These are phyloP conservation scores for Rosa multiflora DNA, from an alignment of 306 rosid genomes.

Conservation along the genomic window DNA sequence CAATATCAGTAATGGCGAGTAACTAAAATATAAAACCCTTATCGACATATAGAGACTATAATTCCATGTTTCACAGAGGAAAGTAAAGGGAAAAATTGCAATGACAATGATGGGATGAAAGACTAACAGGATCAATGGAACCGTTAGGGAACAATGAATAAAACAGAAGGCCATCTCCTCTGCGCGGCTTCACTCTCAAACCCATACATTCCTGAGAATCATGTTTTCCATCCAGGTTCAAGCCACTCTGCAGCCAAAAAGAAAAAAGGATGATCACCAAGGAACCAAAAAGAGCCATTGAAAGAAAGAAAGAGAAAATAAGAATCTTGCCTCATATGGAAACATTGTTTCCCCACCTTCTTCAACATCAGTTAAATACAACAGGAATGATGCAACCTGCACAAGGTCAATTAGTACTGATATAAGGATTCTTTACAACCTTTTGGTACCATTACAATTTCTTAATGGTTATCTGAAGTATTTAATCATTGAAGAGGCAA, in stretches of 20 bases:
- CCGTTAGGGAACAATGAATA: constrained; percentile 72
- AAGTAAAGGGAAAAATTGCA: not conserved
- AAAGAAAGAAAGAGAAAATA: not conserved
- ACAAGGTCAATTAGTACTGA: constrained; percentile 9
- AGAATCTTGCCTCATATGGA: constrained; percentile 65
- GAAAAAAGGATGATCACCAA: not conserved
- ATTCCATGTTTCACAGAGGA: not conserved
- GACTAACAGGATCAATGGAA: constrained; percentile 80
- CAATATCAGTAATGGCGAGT: not conserved
- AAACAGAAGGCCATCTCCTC: constrained; percentile 90
- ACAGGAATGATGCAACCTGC: constrained; percentile 81
- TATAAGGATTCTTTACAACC: not conserved
- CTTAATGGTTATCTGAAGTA: not conserved
- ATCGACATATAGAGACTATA: not conserved
- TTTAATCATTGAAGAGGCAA: not conserved
- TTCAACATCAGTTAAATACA: constrained; percentile 77
- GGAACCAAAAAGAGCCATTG: not conserved
- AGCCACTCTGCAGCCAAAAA: constrained; percentile 64
- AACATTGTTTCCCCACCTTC: constrained; percentile 94
- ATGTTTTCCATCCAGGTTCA: constrained; percentile 61
- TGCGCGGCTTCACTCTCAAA: constrained; percentile 76
- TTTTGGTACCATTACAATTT: not conserved
- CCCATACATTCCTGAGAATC: constrained; percentile 53
- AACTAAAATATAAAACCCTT: not conserved
- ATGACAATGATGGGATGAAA: constrained; percentile 11